Evolutionary conservation across 176 grass and related monocot genomes (phyloP), one percentile per base, ranked within the genome.

Genomic region (Aegilops umbellulata): DNA sequence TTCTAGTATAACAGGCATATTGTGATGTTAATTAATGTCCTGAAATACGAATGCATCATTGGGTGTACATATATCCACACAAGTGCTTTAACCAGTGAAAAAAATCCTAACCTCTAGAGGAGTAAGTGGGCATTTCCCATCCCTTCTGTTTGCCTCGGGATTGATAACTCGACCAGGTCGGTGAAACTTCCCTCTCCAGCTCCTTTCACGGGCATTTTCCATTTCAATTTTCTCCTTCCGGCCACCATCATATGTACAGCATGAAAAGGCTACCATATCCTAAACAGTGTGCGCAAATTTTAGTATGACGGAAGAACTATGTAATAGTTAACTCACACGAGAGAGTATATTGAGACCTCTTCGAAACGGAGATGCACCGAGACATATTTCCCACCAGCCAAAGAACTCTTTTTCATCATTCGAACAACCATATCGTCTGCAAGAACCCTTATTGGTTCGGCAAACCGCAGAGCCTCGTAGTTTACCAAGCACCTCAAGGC

Each of bases 251-350:
- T 95, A 98, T 46, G 89, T 95, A 89, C 96, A 98, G 66, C 96
- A 98, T 69, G 96, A 98, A 94, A 98, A 98, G 22, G 96, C 96
- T 89, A 98, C 91, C 96, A 98, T 98, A 89, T 98, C 96, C 96
- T 98, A 79, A 19, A 77, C 31, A 90, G 24, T 34, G 55, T 65
- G 34, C 66, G 88, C 7, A 23, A 89, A 63, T 78, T 46, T 86
- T 82, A 84, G 32, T 81, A 83, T 12, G 6, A 75, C 76, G 29
- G 26, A 86, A 65, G 61, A 82, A 80, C 74, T 70, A 69, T 61
- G 32, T 51, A 89, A 80, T 26, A 61, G n/a, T 65, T 47, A 79
- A 76, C 10, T 47, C 5, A 20, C 25, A 84, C 47, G 63, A 31
- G 31, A 74, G 32, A 79, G 61, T 53, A 32, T 55, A 23, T 47